These are phyloP conservation scores for Dendrobium catenatum DNA, from an alignment of 106 monocot genomes.

Conservation along the genomic window DNA sequence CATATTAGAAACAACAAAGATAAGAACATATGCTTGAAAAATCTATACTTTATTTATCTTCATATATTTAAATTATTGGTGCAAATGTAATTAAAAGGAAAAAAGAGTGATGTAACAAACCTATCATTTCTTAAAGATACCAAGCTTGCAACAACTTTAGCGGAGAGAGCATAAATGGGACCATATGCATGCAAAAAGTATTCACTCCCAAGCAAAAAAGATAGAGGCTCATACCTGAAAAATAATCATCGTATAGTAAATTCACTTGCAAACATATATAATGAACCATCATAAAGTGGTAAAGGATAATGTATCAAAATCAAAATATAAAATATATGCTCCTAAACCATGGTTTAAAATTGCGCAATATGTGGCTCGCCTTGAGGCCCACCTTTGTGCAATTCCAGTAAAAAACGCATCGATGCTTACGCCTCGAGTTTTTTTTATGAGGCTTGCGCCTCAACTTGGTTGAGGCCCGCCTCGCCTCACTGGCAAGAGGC, in stretches of 20 bases:
- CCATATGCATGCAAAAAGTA: constrained; percentile 99
- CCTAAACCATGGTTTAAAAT: background rate
- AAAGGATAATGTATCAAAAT: background rate
- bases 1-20: background rate
- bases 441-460: no score
- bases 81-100: background rate
- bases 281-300: background rate
- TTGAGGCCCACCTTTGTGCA: no score
- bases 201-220: constrained; percentile 68
- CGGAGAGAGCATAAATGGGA: constrained; percentile 87
- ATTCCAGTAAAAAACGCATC: no score
- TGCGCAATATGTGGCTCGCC: no score
- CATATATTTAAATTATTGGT: background rate
- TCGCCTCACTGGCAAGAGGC: no score
- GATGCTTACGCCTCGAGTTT: no score
- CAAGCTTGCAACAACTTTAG: constrained; percentile 79
- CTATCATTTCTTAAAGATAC: constrained; percentile 68
- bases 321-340: background rate
- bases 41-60: background rate
- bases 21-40: background rate
- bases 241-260: background rate
- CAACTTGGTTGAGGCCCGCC: no score
- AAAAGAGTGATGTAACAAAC: constrained; percentile 21
- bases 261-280: background rate
- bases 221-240: constrained; percentile 72